Evolutionary conservation across 1,284 basidiomycete genomes (phyloP).

Genomic region (Neonothopanus nambi): DNA sequence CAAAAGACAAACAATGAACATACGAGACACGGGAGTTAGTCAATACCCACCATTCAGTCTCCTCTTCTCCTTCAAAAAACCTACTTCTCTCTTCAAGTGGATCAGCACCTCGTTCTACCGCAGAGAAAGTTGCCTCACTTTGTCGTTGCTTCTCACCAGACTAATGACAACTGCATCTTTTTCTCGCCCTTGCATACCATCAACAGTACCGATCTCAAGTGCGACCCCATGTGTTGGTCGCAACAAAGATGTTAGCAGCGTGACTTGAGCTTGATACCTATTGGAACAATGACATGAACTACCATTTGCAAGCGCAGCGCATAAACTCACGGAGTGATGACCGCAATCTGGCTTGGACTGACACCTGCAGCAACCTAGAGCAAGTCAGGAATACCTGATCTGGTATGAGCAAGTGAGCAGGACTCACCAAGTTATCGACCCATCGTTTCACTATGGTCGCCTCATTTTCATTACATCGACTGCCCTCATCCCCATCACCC

Average conservation of each 20-base stretch:
- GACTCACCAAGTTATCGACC: conserved; percentile 75
- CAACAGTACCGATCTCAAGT: conserved; percentile 88
- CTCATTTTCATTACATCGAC: conserved; percentile 92
- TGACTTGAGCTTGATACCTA: conserved; percentile 90
- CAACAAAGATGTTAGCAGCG: conserved; percentile 73
- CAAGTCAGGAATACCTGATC: background rate
- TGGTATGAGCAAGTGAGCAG: conserved; percentile 1
- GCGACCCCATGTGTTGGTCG: conserved; percentile 66
- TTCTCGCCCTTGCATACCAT: conserved; percentile 93
- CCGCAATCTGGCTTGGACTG: conserved; percentile 74
- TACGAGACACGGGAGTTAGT: background rate
- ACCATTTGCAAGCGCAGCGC: background rate
- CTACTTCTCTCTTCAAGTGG: conserved; percentile 72
- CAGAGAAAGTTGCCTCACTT: conserved; percentile 38
- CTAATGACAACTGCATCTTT: conserved; percentile 89
- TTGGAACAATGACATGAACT: background rate
- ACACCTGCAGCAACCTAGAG: conserved; percentile 71
- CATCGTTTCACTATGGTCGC: conserved; percentile 81
- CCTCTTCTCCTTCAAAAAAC: conserved; percentile 89
- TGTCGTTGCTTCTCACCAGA: conserved; percentile 86
- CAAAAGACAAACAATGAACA: conserved; percentile 24
- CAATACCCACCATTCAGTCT: conserved; percentile 74
- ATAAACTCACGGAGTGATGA: conserved; percentile 80
- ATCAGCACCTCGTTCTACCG: background rate
- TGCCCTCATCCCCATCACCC: conserved; percentile 69